These are phyloP conservation scores for Debaryomyces psychrophilus DNA, from an alignment of 1,139 yeast species.

Conservation along the genomic window DNA sequence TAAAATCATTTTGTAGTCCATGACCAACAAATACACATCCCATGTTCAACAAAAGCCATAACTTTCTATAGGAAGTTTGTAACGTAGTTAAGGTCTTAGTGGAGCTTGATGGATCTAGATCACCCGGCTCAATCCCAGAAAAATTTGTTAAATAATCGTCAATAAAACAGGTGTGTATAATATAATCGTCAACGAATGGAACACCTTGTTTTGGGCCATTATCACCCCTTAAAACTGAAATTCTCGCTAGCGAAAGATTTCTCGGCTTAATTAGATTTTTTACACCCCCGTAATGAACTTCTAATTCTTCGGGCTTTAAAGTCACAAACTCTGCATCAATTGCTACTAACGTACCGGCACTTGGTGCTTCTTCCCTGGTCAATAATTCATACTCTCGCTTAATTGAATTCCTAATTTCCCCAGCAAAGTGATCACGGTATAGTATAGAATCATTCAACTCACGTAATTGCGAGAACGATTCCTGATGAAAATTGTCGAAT, in stretches of 20 bases:
- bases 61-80: conserved; percentile 82
- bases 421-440: conserved; percentile 76
- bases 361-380: conserved; percentile 70
- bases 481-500: conserved; percentile 29
- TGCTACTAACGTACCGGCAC: conserved; percentile 77
- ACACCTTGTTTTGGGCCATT: conserved; percentile 65
- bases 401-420: conserved; percentile 63
- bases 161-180: conserved; percentile 70
- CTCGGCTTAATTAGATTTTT: conserved; percentile 75
- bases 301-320: conserved; percentile 77
- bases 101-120: conserved; percentile 74
- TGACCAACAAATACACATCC: conserved; percentile 97
- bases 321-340: conserved; percentile 97
- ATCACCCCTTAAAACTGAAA: conserved; percentile 82
- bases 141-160: conserved; percentile 86
- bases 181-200: conserved; percentile 93
- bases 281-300: conserved; percentile 68
- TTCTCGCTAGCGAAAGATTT: conserved; percentile 78
- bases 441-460: conserved; percentile 65
- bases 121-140: conserved; percentile 93
- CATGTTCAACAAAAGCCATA: conserved; percentile 84
- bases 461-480: conserved; percentile 21
- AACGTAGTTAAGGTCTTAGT: conserved; percentile 72
- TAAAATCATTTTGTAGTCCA: conserved; percentile 87
- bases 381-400: conserved; percentile 66